Conservation (phyloP, 768 basidiomycete genomes). For the Lentinula sp. region DNA sequence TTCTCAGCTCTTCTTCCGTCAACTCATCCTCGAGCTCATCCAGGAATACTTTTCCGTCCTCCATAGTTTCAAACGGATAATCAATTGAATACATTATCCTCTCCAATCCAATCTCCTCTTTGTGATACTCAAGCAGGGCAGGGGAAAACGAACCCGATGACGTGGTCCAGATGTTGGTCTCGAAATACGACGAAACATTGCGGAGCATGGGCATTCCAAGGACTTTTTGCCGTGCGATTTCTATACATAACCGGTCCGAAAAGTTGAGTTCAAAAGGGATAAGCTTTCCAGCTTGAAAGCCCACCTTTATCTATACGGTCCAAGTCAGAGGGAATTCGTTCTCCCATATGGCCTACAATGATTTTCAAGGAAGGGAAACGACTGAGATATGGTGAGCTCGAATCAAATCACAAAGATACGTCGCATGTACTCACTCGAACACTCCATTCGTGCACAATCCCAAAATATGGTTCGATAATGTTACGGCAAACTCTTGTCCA, state of each 20-base stretch:
- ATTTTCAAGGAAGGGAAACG: slow-evolving; percentile 34
- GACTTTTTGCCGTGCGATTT: not conserved
- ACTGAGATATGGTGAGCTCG: slow-evolving; percentile 13
- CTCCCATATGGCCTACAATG: slow-evolving; percentile 40
- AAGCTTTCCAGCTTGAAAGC: slow-evolving; percentile 4
- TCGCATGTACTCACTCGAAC: slow-evolving; percentile 16
- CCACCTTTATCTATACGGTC: slow-evolving; percentile 32
- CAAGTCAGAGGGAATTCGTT: slow-evolving; percentile 36
- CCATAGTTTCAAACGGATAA: slow-evolving; percentile 22
- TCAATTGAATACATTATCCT: slow-evolving; percentile 36
- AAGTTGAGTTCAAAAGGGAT: not conserved
- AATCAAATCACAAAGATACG: not conserved
- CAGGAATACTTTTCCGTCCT: slow-evolving; percentile 4
- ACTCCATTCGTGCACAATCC: slow-evolving; percentile 33
- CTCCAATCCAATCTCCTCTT: slow-evolving; percentile 32
- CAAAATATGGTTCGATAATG: slow-evolving; percentile 32
- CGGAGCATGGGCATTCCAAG: slow-evolving; percentile 27
- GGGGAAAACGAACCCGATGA: slow-evolving; percentile 35
- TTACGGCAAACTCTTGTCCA: slow-evolving; percentile 30
- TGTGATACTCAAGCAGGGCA: slow-evolving; percentile 30
- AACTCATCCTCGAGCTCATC: slow-evolving; percentile 5
- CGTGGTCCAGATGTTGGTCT: slow-evolving; percentile 33
- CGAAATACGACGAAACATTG: slow-evolving; percentile 32
- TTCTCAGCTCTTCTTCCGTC: not conserved
- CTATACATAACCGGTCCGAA: not conserved